Conservation (phyloP, 495 filamentous ascomycete genomes). For the Neurospora sp. region DNA sequence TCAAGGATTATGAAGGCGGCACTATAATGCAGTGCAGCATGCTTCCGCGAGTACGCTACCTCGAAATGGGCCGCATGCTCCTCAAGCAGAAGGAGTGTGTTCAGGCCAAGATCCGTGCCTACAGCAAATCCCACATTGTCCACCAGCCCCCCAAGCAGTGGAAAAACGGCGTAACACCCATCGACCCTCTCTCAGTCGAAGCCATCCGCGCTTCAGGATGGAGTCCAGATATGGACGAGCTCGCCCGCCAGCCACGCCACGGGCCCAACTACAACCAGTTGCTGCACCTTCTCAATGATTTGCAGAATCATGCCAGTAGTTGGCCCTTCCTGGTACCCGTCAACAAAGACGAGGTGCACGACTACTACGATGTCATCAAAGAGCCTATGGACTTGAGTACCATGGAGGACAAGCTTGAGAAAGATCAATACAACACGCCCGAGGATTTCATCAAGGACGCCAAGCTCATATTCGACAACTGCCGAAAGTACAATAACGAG, state of each 20-base stretch:
- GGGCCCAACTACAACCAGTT: constrained; percentile 94
- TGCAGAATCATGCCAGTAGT: constrained; percentile 82
- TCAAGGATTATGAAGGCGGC: constrained; percentile 98
- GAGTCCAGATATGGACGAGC: constrained; percentile 94
- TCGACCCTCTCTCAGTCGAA: constrained; percentile 72
- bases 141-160: constrained; percentile 79
- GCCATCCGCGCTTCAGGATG: constrained; percentile 86
- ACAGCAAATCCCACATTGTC: constrained; percentile 78
- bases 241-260: constrained; percentile 92
- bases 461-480: constrained; percentile 88
- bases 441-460: constrained; percentile 93
- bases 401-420: constrained; percentile 93
- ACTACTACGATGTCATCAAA: constrained; percentile 97
- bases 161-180: constrained; percentile 47
- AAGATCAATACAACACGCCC: constrained; percentile 80
- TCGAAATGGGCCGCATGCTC: constrained; percentile 89
- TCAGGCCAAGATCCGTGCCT: constrained; percentile 85
- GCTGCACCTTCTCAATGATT: constrained; percentile 82
- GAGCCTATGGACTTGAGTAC: constrained; percentile 95
- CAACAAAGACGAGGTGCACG: constrained; percentile 86
- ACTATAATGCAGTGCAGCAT: constrained; percentile 99
- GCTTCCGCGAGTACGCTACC: constrained; percentile 88
- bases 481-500: constrained; percentile 92
- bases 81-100: constrained; percentile 95
- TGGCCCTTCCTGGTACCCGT: constrained; percentile 96